These are phyloP conservation scores for Hymenochaete sp. DNA, from an alignment of 1,284 basidiomycete species.

Conservation along the genomic window DNA sequence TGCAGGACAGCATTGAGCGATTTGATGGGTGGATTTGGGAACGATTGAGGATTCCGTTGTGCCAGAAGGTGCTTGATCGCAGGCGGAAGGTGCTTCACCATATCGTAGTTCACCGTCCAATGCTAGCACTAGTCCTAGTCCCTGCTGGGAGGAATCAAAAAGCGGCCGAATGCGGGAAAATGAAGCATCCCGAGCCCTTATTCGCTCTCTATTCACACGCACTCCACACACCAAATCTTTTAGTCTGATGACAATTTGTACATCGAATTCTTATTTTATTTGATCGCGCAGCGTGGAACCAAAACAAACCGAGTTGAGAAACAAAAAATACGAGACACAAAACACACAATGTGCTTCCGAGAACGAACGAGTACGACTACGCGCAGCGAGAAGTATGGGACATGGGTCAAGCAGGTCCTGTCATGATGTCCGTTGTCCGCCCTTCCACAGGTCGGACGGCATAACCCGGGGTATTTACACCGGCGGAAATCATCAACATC, in stretches of 20 bases:
- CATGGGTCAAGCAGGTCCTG: constrained; percentile 4
- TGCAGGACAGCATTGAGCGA: constrained; percentile 50
- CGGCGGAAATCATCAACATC: too few relatives aligned
- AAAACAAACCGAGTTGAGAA: not conserved
- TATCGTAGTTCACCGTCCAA: constrained; percentile 16
- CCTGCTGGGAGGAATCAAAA: too few relatives aligned
- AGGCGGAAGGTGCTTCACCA: constrained; percentile 38
- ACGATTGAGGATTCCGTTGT: constrained; percentile 55
- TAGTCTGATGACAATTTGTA: not conserved
- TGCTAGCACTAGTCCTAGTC: too few relatives aligned
- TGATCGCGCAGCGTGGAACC: constrained; percentile 1
- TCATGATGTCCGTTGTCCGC: constrained; percentile 14
- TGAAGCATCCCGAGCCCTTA: not conserved
- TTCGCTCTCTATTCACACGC: not conserved
- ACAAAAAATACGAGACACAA: not conserved
- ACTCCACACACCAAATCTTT: not conserved
- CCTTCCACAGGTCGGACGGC: constrained; percentile 17
- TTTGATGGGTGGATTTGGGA: constrained; percentile 47
- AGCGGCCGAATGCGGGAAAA: not conserved
- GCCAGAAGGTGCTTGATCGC: constrained; percentile 66
- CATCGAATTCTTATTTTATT: not conserved
- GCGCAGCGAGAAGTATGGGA: constrained; percentile 12
- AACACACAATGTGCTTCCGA: too few relatives aligned
- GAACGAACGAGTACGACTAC: constrained; percentile 7
- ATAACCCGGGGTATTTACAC: constrained; percentile 6